A percentile compares a stretch with the other conserved stretches of the same genome.
These are phyloP conservation scores for Cladosporium velox DNA, from an alignment of 2,329 filamentous ascomycete species.

Conservation along the genomic window DNA sequence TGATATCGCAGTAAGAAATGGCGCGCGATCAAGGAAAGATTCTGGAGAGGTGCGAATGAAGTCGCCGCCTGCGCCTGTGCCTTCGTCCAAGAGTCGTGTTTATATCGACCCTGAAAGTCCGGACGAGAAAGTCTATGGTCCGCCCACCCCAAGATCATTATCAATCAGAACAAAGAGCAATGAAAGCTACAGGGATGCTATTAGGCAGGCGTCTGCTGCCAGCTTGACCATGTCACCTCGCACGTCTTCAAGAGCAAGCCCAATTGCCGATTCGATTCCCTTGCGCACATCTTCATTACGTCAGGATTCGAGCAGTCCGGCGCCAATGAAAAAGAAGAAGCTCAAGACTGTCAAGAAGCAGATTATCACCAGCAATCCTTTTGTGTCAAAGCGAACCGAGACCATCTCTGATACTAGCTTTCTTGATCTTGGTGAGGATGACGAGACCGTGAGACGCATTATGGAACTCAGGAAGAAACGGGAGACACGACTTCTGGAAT, in stretches of 20 bases:
- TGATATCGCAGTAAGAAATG: neutral
- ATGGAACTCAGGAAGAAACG: slow-evolving; percentile 60
- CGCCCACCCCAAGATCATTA: slow-evolving; percentile 12
- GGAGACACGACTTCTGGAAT: slow-evolving; percentile 54
- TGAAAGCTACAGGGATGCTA: slow-evolving; percentile 16
- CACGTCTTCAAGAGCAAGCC: slow-evolving; percentile 26
- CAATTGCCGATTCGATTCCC: slow-evolving; percentile 38
- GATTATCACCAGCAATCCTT: slow-evolving; percentile 10
- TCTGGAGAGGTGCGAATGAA: slow-evolving; percentile 14
- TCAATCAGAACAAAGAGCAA: slow-evolving; percentile 19
- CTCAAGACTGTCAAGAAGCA: slow-evolving; percentile 25
- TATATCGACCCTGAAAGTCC: slow-evolving; percentile 15
- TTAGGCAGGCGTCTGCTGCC: slow-evolving; percentile 4
- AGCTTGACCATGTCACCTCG: slow-evolving; percentile 12
- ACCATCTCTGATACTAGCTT: slow-evolving; percentile 37
- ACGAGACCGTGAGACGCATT: slow-evolving; percentile 60
- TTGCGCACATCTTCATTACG: slow-evolving; percentile 38
- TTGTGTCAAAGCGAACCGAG: slow-evolving; percentile 25
- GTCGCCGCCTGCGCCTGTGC: neutral
- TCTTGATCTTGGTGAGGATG: slow-evolving; percentile 41
- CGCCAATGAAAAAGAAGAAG: slow-evolving; percentile 31
- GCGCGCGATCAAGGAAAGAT: neutral
- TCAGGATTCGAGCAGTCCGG: slow-evolving; percentile 33
- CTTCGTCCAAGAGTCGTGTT: slow-evolving; percentile 7
- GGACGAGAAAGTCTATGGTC: slow-evolving; percentile 8